These are phyloP conservation scores for Podaxis carcinomalis DNA, from an alignment of 768 basidiomycete genomes.

Conservation along the genomic window DNA sequence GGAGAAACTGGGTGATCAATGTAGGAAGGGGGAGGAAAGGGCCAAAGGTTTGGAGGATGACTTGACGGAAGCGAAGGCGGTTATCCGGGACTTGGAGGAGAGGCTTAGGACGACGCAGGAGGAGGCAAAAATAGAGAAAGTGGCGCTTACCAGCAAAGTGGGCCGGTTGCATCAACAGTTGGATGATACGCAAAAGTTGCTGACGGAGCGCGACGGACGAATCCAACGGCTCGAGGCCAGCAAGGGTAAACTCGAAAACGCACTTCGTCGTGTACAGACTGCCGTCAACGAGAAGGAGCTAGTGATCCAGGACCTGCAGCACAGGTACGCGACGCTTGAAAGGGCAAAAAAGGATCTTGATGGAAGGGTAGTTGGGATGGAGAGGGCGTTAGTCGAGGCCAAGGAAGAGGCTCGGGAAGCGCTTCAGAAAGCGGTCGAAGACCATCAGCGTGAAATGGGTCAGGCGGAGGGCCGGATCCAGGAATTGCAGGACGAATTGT, in stretches of 20 bases:
- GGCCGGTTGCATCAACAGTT: background rate
- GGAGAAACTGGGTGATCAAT: background rate
- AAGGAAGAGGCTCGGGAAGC: background rate
- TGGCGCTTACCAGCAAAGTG: background rate
- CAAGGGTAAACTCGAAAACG: background rate
- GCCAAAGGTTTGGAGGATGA: background rate
- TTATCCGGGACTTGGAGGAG: constrained; percentile 1
- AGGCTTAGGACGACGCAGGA: background rate
- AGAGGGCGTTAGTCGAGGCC: background rate
- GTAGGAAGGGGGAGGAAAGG: background rate
- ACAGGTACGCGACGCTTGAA: background rate
- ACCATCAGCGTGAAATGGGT: background rate
- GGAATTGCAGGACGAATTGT: background rate
- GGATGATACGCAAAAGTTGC: background rate
- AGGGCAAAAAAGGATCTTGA: background rate
- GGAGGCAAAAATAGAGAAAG: background rate
- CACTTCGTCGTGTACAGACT: background rate
- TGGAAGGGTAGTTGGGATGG: background rate
- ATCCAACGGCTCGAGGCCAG: background rate
- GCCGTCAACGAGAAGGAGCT: background rate
- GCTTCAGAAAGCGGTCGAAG: background rate
- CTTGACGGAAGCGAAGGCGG: background rate
- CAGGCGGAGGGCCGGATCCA: background rate
- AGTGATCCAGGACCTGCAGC: background rate
- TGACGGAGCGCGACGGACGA: background rate